phyloP scores from a whole-genome alignment of 805 yeast genomes.

The Zygosaccharomyces bailii region DNA sequence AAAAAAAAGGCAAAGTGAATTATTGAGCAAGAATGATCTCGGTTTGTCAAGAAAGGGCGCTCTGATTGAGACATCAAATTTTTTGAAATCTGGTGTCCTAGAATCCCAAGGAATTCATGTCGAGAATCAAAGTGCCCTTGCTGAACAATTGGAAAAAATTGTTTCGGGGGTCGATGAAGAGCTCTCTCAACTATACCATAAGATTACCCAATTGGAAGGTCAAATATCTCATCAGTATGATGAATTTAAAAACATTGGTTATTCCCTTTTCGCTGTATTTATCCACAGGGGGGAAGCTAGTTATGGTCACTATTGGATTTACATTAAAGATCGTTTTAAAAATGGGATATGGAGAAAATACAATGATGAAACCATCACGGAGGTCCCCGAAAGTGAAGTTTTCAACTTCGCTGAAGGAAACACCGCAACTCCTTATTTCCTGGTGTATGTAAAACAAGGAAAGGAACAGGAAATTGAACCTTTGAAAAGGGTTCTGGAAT shows the following conservation, averaged over 20 bases:
- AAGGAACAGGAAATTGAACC: conserved; percentile 59
- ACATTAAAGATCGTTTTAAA: conserved; percentile 70
- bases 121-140: conserved; percentile 16
- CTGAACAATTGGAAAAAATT: conserved; percentile 41
- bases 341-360: conserved; percentile 73
- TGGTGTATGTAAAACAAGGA: conserved; percentile 75
- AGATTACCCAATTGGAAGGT: conserved; percentile 44
- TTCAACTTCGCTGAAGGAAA: conserved; percentile 63
- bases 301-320: conserved; percentile 97
- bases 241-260: conserved; percentile 60
- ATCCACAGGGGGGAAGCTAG: conserved; percentile 95
- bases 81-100: conserved; percentile 44
- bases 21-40: conserved; percentile 47
- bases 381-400: conserved; percentile 62
- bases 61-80: conserved; percentile 54
- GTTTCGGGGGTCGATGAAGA: conserved; percentile 47
- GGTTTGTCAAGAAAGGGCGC: conserved; percentile 51
- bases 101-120: conserved; percentile 45
- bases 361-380: conserved; percentile 92
- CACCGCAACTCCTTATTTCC: conserved; percentile 90
- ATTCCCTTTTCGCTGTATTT: conserved; percentile 84
- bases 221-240: conserved; percentile 60
- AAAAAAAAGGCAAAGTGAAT: conserved; percentile 40
- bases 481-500: conserved; percentile 46
- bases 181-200: conserved; percentile 40